These are phyloP conservation scores for Populus hybrid DNA, from an alignment of 441 rosid species.

Conservation along the genomic window DNA sequence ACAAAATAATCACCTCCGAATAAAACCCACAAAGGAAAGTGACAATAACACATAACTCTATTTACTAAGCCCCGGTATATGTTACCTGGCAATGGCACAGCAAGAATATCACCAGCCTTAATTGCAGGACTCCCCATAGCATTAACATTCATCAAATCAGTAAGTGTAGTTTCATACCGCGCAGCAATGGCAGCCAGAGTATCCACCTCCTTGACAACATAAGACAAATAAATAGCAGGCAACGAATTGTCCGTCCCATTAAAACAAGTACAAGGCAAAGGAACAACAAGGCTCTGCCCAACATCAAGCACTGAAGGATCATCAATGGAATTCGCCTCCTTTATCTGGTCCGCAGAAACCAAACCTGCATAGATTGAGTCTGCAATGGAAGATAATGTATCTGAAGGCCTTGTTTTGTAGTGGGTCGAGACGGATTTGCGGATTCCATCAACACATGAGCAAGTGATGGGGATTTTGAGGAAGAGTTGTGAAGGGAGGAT, in stretches of 20 bases:
- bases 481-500: slow-evolving; percentile 81
- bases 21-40: neutral
- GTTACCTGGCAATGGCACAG: slow-evolving; percentile 78
- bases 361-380: slow-evolving; percentile 68
- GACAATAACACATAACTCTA: too few species aligned
- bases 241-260: slow-evolving; percentile 74
- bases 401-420: slow-evolving; percentile 84
- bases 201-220: slow-evolving; percentile 68
- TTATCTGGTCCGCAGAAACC: slow-evolving; percentile 85
- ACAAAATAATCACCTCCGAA: neutral
- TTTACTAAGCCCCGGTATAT: neutral
- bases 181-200: slow-evolving; percentile 69
- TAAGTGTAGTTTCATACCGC: slow-evolving; percentile 6
- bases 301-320: slow-evolving; percentile 69
- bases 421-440: slow-evolving; percentile 68
- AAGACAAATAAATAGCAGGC: slow-evolving; percentile 79
- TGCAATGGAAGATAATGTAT: slow-evolving; percentile 58
- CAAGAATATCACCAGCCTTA: slow-evolving; percentile 71
- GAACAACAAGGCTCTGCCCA: slow-evolving; percentile 69
- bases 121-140: slow-evolving; percentile 81
- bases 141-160: slow-evolving; percentile 79
- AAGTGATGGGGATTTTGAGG: slow-evolving; percentile 68
- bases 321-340: slow-evolving; percentile 74
- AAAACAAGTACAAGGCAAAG: slow-evolving; percentile 89
- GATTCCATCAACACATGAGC: slow-evolving; percentile 89